These are phyloP conservation scores for Rhodotorula toruloides DNA, from an alignment of 768 basidiomycete species.

Conservation along the genomic window DNA sequence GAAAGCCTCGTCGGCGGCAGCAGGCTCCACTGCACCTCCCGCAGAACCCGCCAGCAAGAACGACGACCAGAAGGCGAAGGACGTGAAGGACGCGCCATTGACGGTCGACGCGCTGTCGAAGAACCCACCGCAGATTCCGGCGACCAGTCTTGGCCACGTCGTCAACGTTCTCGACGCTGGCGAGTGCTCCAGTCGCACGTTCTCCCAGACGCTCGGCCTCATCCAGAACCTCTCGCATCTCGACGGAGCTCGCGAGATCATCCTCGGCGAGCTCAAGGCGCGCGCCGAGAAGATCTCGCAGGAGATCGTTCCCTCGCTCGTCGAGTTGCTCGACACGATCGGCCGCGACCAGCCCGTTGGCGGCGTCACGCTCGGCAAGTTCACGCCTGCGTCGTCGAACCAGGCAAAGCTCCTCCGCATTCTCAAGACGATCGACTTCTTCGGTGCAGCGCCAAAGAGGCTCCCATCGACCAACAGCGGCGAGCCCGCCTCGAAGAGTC, in stretches of 20 bases:
- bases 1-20: no score
- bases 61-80: constrained; percentile 16
- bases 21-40: background rate
- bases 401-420: constrained; percentile 96
- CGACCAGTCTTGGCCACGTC: constrained; percentile 75
- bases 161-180: constrained; percentile 97
- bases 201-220: constrained; percentile 82
- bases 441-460: constrained; percentile 23
- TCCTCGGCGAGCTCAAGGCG: constrained; percentile 76
- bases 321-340: constrained; percentile 64
- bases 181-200: constrained; percentile 93
- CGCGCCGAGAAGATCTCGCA: constrained; percentile 86
- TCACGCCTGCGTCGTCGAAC: constrained; percentile 85
- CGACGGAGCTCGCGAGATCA: constrained; percentile 78
- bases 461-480: background rate
- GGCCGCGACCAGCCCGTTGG: constrained; percentile 46
- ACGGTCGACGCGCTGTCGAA: constrained; percentile 51
- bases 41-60: background rate
- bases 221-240: constrained; percentile 89
- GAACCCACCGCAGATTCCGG: constrained; percentile 77
- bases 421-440: constrained; percentile 86
- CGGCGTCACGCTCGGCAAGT: constrained; percentile 59
- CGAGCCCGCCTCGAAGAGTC: constrained; percentile 14
- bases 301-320: constrained; percentile 66
- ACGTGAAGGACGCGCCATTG: constrained; percentile 47